phyloP scores from a whole-genome alignment of 345 rosid species.

The Mangifera indica region DNA sequence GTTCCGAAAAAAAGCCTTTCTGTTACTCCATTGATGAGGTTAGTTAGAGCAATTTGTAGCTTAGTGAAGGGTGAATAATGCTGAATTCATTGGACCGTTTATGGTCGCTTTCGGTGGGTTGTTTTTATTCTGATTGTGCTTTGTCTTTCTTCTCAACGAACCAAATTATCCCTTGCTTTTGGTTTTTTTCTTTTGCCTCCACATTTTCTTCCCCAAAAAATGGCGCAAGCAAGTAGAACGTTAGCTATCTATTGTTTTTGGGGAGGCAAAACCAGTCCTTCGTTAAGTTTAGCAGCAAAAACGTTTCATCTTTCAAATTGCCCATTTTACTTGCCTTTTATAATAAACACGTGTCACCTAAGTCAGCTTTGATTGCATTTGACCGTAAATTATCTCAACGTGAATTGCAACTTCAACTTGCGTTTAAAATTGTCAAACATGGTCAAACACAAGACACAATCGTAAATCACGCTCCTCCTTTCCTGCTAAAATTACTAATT shows the following conservation, averaged over 20 bases:
- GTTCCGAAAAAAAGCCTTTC: not conserved
- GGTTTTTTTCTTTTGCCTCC: not conserved
- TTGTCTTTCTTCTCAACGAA: not conserved
- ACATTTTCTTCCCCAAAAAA: not conserved
- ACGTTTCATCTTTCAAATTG: too few relatives aligned
- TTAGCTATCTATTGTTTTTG: not conserved
- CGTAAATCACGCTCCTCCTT: too few relatives aligned
- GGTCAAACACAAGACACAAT: too few relatives aligned
- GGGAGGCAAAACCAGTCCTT: too few relatives aligned
- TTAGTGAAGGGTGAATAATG: not conserved
- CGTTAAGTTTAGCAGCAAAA: too few relatives aligned
- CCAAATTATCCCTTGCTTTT: not conserved
- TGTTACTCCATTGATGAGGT: not conserved
- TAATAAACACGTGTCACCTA: too few relatives aligned
- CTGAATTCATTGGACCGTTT: not conserved
- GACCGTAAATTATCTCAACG: not conserved
- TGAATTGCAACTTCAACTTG: too few relatives aligned
- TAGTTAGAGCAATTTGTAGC: not conserved
- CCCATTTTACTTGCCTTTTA: too few relatives aligned
- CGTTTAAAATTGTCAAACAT: too few relatives aligned
- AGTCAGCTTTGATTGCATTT: too few relatives aligned
- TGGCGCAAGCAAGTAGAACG: not conserved
- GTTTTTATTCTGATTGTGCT: not conserved
- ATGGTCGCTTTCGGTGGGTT: conserved; percentile 2
- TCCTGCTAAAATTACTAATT: too few relatives aligned